A percentile compares a stretch with the other conserved stretches of the same genome.
phyloP scores from a whole-genome alignment of 1,284 basidiomycete species.

The Sanghuangporus weigelae region DNA sequence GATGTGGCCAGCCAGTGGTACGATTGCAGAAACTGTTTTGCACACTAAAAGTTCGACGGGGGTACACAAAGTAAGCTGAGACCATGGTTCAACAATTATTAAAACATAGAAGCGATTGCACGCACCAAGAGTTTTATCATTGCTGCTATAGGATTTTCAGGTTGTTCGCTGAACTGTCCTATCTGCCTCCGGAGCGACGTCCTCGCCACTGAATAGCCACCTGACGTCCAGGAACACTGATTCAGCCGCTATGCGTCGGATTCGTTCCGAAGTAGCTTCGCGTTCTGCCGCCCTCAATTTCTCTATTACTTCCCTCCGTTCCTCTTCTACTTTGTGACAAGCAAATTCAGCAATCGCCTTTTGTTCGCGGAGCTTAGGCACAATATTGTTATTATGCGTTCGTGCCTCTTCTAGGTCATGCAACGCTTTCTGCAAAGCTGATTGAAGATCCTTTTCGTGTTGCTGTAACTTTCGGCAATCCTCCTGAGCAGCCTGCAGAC shows the following conservation, averaged over 20 bases:
- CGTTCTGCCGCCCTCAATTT: background rate
- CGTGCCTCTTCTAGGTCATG: background rate
- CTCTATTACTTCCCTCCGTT: background rate
- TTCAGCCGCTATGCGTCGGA: background rate
- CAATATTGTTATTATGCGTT: background rate
- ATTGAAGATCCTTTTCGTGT: background rate
- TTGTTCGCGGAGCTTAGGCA: background rate
- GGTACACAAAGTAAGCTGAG: no score
- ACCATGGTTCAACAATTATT: no score
- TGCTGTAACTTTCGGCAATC: background rate
- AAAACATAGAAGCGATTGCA: no score
- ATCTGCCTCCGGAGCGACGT: background rate
- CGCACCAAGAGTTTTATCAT: no score
- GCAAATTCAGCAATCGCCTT: background rate
- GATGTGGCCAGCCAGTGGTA: no score
- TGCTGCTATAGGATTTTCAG: no score
- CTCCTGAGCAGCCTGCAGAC: background rate
- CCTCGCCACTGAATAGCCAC: background rate
- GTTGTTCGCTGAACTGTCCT: no score
- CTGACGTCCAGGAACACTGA: background rate
- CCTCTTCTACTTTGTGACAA: background rate
- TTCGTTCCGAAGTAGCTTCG: background rate
- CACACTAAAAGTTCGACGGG: no score
- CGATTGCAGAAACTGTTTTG: no score
- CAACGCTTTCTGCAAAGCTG: background rate